Evolutionary conservation across 495 filamentous ascomycete species (phyloP).

Genomic region (Jackrogersella multiformis): DNA sequence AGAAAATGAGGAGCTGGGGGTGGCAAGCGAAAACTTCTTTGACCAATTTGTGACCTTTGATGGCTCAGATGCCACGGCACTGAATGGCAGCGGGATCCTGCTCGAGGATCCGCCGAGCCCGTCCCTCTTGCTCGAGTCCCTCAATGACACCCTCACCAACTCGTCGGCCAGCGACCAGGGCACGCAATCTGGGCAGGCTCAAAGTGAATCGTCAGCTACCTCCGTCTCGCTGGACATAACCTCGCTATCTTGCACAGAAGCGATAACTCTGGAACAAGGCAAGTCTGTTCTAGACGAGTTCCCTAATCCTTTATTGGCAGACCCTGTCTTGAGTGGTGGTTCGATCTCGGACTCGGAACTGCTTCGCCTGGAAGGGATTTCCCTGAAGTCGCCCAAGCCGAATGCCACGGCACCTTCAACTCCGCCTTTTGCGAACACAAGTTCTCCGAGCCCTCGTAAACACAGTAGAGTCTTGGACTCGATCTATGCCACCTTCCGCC

Average conservation of each 20-base stretch:
- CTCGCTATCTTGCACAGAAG: neutral
- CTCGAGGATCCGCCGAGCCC: constrained; percentile 45
- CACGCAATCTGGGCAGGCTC: constrained; percentile 31
- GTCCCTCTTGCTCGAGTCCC: constrained; percentile 41
- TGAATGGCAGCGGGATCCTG: constrained; percentile 31
- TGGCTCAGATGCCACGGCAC: constrained; percentile 31
- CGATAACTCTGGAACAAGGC: constrained; percentile 1
- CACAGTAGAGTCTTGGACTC: constrained; percentile 37
- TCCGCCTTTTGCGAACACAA: constrained; percentile 19
- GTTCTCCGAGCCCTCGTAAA: constrained; percentile 37
- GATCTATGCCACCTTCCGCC: constrained; percentile 36
- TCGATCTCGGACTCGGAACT: constrained; percentile 61
- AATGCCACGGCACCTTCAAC: constrained; percentile 38
- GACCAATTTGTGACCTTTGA: constrained; percentile 59
- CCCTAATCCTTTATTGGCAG: constrained; percentile 22
- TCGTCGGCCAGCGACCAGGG: constrained; percentile 34
- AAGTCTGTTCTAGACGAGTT: constrained; percentile 31
- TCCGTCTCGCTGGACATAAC: constrained; percentile 16
- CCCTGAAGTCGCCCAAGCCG: constrained; percentile 51
- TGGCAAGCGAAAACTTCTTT: constrained; percentile 55
- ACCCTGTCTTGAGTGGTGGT: constrained; percentile 44
- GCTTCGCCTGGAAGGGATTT: constrained; percentile 56
- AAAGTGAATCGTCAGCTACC: constrained; percentile 23
- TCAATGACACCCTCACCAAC: constrained; percentile 26
- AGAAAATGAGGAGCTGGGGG: constrained; percentile 48